Percentiles rank a stretch among this genome's conserved stretches.
phyloP scores from a whole-genome alignment of 768 basidiomycete species.

The Auriculariales sp. region DNA sequence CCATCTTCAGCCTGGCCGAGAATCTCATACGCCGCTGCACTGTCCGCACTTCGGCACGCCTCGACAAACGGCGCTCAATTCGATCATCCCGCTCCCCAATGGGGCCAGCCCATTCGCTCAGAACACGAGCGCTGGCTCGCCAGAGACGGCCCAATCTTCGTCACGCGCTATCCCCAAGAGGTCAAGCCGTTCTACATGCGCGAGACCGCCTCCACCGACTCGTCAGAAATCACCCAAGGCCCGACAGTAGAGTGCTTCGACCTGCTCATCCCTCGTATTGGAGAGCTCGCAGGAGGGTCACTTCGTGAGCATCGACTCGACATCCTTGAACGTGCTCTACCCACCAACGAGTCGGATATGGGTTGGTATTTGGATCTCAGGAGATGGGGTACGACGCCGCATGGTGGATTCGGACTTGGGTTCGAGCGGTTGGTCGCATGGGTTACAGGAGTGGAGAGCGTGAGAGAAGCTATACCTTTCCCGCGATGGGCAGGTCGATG shows the following conservation, averaged over 20 bases:
- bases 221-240: no score
- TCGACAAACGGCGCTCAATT: no score
- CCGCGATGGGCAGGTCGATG: conserved; percentile 79
- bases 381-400: conserved; percentile 73
- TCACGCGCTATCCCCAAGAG: conserved; percentile 71
- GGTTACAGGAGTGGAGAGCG: conserved; percentile 76
- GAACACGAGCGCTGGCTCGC: conserved; percentile 93
- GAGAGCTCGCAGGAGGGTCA: conserved; percentile 87
- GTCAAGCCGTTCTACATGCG: conserved; percentile 95
- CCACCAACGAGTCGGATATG: conserved; percentile 21
- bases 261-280: conserved; percentile 72
- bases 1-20: conserved; percentile 43
- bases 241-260: conserved; percentile 88
- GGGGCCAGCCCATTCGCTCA: conserved; percentile 64
- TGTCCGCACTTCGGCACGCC: conserved; percentile 35
- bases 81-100: conserved; percentile 51
- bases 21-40: conserved; percentile 67
- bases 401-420: conserved; percentile 93
- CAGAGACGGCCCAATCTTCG: conserved; percentile 67
- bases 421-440: conserved; percentile 84
- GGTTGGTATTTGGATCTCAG: conserved; percentile 77
- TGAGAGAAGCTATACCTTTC: conserved; percentile 87
- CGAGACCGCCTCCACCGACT: conserved; percentile 33
- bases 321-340: conserved; percentile 12
- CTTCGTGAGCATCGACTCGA: conserved; percentile 35